Evolutionary conservation across 2,329 filamentous ascomycete species (phyloP).

Genomic region (Fusarium foetens): DNA sequence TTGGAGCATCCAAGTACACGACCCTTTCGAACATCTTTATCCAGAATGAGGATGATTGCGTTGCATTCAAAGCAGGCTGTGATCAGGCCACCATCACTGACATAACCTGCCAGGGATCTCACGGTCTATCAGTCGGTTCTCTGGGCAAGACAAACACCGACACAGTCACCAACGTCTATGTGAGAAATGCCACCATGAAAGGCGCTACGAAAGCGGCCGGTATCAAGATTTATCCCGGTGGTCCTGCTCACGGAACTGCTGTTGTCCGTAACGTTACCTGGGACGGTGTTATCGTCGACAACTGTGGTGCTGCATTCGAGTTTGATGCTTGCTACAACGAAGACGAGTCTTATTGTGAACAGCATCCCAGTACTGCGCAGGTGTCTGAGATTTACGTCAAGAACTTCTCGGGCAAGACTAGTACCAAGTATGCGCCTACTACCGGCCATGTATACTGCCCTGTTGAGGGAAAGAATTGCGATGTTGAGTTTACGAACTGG

Average conservation of each 20-base stretch:
- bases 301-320: neutral
- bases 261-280: neutral
- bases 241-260: neutral
- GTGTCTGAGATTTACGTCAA: neutral
- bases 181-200: neutral
- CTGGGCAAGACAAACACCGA: neutral
- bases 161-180: neutral
- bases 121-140: neutral
- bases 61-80: neutral
- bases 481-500: neutral
- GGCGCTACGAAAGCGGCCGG: neutral
- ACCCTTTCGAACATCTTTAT: neutral
- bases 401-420: neutral
- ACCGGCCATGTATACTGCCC: neutral
- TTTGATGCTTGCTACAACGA: neutral
- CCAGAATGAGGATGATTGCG: neutral
- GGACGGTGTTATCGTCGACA: neutral
- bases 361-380: neutral
- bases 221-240: neutral
- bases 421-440: neutral
- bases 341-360: neutral
- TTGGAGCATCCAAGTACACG: neutral
- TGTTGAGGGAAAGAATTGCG: neutral
- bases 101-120: neutral
- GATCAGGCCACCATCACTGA: neutral